These are phyloP conservation scores for Solanum hybrid DNA, from an alignment of 305 asterid species.

Conservation along the genomic window DNA sequence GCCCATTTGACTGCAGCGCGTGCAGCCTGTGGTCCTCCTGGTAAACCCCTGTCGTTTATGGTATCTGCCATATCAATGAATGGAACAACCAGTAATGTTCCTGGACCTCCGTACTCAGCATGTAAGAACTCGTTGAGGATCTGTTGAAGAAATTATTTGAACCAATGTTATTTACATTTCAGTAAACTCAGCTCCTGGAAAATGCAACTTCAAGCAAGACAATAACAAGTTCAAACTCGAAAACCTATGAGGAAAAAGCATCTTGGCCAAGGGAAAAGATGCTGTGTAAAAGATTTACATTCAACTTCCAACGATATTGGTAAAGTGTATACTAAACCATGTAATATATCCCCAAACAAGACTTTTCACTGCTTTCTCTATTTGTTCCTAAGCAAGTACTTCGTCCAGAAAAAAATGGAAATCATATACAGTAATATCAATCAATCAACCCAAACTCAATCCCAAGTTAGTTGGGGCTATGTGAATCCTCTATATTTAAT, in stretches of 20 bases:
- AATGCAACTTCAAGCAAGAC: not conserved
- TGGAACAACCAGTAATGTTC: conserved; percentile 72
- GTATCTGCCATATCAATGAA: conserved; percentile 92
- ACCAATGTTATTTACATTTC: not conserved
- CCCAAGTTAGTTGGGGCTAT: not conserved
- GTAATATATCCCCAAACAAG: not conserved
- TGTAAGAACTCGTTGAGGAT: conserved; percentile 63
- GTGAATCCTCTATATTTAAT: not conserved
- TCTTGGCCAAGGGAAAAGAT: not conserved
- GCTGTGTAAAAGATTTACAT: not conserved
- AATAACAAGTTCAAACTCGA: not conserved
- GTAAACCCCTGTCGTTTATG: conserved; percentile 65
- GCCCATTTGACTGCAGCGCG: conserved; percentile 91
- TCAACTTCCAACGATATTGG: not conserved
- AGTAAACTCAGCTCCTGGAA: not conserved
- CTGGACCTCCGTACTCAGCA: conserved; percentile 86
- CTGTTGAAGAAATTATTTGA: conserved; percentile 21
- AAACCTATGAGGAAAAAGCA: not conserved
- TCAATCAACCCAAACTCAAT: not conserved
- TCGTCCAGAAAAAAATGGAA: not conserved
- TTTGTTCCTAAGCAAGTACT: not conserved
- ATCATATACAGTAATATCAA: not conserved
- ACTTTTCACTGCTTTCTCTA: not conserved
- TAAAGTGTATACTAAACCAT: not conserved
- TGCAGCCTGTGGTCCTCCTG: conserved; percentile 95